Base-by-base conservation (phyloP, 2,329 filamentous ascomycete genomes). In the Fusarium hainanense region DNA sequence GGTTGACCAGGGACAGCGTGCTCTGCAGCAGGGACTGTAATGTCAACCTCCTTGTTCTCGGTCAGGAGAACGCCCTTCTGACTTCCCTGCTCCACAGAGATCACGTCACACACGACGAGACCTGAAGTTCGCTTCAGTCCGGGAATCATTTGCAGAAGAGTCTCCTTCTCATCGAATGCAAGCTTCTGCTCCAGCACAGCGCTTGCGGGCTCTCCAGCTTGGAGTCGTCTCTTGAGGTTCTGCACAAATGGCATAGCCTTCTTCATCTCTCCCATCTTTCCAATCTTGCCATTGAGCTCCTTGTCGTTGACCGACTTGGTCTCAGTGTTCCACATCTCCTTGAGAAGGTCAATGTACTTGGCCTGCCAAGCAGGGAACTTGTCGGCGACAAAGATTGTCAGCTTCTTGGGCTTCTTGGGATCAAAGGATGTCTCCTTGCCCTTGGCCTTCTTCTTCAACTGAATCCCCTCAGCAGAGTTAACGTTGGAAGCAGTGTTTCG, bases 191-290 rank as follows among this genome's bases (percentile, higher is more conserved):
- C 90, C 76, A 98, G 90, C 12, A 98, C 93, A 4, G 82, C 85
- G 25, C 87, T 84, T 3, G 88, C 83, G 16, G 85, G 82, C 81
- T 95, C 89, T 66, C 92, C 91, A 51, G 86, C 85, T 60, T 93
- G 85, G 58, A 99, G 87, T 54, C 93, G 89, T 80, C 88, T 92
- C 90, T 98, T 98, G 64, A 98, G 84, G 9, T 80, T 82, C 82
- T 98, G 94, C 51, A 98, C 90, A 77, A 98, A 98, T 0, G 96
- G 96, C 95, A 98, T 98, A 4, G 94, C 95, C 83, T 97, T 96
- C 89, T 98, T 99, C 87, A 94, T 93, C 82, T 97, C 93, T 44
- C 89, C 90, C 77, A 93, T 85, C 85, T 97, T 97, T 73, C 89
- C 89, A 61, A 98, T 90, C 77, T 90, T 88, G 71, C 89, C 90